Base-by-base conservation (phyloP, 352 stramenopile genomes). In the Phytophthora cryptogea region DNA sequence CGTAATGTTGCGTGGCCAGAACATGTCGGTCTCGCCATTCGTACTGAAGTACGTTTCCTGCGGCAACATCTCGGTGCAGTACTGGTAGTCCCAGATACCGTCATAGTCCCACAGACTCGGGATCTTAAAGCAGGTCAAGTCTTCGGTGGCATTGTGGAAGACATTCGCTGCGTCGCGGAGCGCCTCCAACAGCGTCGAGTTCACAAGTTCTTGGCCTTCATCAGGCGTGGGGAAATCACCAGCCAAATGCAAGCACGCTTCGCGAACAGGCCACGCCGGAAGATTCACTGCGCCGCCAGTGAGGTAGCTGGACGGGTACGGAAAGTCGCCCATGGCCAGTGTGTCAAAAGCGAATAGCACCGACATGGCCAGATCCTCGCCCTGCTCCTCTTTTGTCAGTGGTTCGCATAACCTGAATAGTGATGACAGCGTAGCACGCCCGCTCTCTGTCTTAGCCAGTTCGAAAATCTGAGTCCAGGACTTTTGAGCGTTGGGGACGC, bases 311-410 rank as follows among this genome's bases (percentile, higher is more conserved):
- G 88, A 97, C 20, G 92, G 83, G 68, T 98, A 99, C 5, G 96
- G 96, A 64, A 97, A 99, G 57, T 98, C 92, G 8, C 94, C 95
- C 90, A 98, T 98, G 0, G 95, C 91, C 66, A 99, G 61, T 31
- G 79, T 96, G 66, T 97, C 95, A 65, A 97, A 98, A 23, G 91
- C 88, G 42, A 89, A 84, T 27, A 92, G 51, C 23, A 92, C 63
- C 14, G 74, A 79, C 74, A 95, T 88, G 7, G 88, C 87, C 16
- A 97, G 54, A 13, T 72, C 59, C 59, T 89, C 76, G 14, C 69
- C 76, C 16, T 92, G 69, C 0, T 64, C 46, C 30, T 79, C 66
- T 5, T 52, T 57, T 8, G 57, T 62, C 40, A 96, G 39, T 1
- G 88, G 86, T 11, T 82, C 56, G 37, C 88, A 96, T 33, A 93